phyloP scores from a whole-genome alignment of 306 rosid species.

The Castanopsis chinensis region DNA sequence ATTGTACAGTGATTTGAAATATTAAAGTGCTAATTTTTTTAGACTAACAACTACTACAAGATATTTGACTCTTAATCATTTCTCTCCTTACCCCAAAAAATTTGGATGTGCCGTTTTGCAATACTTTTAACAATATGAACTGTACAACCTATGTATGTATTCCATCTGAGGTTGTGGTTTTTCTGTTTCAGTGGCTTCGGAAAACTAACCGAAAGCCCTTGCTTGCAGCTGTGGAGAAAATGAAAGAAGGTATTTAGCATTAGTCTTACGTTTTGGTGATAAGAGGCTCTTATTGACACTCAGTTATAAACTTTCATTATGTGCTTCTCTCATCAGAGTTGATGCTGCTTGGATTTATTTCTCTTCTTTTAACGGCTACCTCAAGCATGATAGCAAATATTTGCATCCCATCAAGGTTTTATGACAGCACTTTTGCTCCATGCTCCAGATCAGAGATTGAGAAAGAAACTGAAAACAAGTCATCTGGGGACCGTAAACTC shows the following conservation, averaged over 20 bases:
- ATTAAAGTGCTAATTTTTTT: neutral
- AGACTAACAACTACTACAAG: neutral
- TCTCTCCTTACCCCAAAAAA: neutral
- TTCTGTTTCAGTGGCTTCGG: slow-evolving; percentile 69
- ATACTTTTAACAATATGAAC: neutral
- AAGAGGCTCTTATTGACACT: slow-evolving; percentile 3
- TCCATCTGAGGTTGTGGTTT: slow-evolving; percentile 6
- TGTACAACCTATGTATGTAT: neutral
- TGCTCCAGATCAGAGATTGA: slow-evolving; percentile 72
- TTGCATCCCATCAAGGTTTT: slow-evolving; percentile 88
- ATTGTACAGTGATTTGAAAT: neutral
- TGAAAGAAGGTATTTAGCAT: slow-evolving; percentile 81
- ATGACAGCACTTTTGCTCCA: slow-evolving; percentile 72
- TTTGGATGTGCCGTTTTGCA: neutral
- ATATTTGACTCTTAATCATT: neutral
- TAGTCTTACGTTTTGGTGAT: slow-evolving; percentile 4
- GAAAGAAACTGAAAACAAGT: slow-evolving; percentile 51
- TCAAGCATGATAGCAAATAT: slow-evolving; percentile 81
- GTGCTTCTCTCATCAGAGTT: slow-evolving; percentile 62
- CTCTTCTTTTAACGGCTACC: slow-evolving; percentile 93
- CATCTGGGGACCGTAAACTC: slow-evolving; percentile 56
- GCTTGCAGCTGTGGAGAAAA: slow-evolving; percentile 94
- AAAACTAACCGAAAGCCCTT: slow-evolving; percentile 90
- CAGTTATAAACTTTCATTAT: slow-evolving; percentile 8
- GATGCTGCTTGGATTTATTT: slow-evolving; percentile 98